A percentile compares a stretch with the other conserved stretches of the same genome.
Conservation (phyloP, 176 grass and related monocot species). For the Miscanthus lutarioriparius region DNA sequence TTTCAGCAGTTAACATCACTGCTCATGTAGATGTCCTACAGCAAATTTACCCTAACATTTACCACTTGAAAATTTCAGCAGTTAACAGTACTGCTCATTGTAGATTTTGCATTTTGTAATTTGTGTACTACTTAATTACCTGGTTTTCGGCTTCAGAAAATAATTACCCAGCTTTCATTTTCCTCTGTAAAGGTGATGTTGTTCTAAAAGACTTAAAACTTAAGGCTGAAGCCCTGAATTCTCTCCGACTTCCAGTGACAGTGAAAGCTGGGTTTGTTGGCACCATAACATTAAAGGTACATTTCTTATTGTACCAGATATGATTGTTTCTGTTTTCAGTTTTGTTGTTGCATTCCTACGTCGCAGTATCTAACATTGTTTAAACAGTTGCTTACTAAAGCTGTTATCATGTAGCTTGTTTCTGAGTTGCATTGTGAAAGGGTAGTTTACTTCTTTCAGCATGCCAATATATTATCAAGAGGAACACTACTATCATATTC, state of each 20-base stretch:
- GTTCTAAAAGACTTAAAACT: slow-evolving; percentile 97
- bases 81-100: not conserved
- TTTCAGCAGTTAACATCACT: slow-evolving; percentile 9
- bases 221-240: slow-evolving; percentile 96
- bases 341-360: not conserved
- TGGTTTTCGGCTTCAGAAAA: not conserved
- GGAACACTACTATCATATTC: not conserved
- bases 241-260: slow-evolving; percentile 90
- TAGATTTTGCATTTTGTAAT: slow-evolving; percentile 14
- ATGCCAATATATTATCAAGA: not conserved
- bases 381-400: not conserved
- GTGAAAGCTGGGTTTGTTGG: slow-evolving; percentile 99
- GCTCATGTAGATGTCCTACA: not conserved
- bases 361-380: slow-evolving; percentile 4
- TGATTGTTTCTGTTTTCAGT: slow-evolving; percentile 23
- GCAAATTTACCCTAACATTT: not conserved
- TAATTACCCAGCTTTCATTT: slow-evolving; percentile 30
- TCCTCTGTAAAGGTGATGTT: slow-evolving; percentile 75
- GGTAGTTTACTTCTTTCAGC: slow-evolving; percentile 1
- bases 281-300: slow-evolving; percentile 95
- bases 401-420: slow-evolving; percentile 25
- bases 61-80: slow-evolving; percentile 13
- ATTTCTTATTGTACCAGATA: slow-evolving; percentile 3
- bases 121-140: slow-evolving; percentile 17
- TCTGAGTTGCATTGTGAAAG: slow-evolving; percentile 12